A percentile compares a stretch with the other conserved stretches of the same genome.
Conservation (phyloP, 2,329 filamentous ascomycete genomes). For the Fusarium incarnatum region DNA sequence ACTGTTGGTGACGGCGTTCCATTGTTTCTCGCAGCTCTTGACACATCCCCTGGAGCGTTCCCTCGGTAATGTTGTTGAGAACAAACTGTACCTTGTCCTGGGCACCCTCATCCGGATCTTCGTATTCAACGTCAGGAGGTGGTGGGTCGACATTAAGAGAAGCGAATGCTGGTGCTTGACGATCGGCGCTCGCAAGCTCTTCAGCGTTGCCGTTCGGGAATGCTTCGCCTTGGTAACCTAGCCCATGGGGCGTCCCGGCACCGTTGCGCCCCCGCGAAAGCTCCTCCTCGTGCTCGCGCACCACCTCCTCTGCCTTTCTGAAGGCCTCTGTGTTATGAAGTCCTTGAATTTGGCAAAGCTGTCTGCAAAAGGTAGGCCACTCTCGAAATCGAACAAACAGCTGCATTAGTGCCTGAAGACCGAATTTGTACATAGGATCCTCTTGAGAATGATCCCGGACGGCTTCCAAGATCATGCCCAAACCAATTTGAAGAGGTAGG, state of each 20-base stretch:
- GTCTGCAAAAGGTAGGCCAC: conserved; percentile 94
- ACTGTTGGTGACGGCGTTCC: conserved; percentile 86
- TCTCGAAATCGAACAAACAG: conserved; percentile 85
- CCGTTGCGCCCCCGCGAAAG: conserved; percentile 67
- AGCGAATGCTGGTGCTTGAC: conserved; percentile 76
- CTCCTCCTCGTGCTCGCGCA: conserved; percentile 75
- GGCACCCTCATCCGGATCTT: conserved; percentile 84
- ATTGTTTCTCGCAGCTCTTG: conserved; percentile 83
- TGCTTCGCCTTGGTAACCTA: conserved; percentile 58
- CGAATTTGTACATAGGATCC: conserved; percentile 97
- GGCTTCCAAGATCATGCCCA: conserved; percentile 97
- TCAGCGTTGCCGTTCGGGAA: conserved; percentile 79
- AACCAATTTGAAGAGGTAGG: conserved; percentile 90
- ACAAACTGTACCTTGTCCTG: conserved; percentile 97
- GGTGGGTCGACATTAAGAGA: conserved; percentile 82
- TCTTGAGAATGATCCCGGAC: conserved; percentile 86
- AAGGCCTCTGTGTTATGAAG: conserved; percentile 87
- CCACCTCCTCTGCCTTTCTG: conserved; percentile 83
- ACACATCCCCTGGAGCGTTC: conserved; percentile 87
- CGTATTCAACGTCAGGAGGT: conserved; percentile 71
- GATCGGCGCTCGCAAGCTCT: conserved; percentile 68
- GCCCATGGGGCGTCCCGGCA: conserved; percentile 52
- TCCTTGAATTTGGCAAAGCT: conserved; percentile 83
- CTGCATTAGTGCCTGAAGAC: conserved; percentile 92
- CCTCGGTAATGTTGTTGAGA: conserved; percentile 94